Evolutionary conservation across 2,329 filamentous ascomycete genomes (phyloP).

Genomic region (Pseudonectria buxi): DNA sequence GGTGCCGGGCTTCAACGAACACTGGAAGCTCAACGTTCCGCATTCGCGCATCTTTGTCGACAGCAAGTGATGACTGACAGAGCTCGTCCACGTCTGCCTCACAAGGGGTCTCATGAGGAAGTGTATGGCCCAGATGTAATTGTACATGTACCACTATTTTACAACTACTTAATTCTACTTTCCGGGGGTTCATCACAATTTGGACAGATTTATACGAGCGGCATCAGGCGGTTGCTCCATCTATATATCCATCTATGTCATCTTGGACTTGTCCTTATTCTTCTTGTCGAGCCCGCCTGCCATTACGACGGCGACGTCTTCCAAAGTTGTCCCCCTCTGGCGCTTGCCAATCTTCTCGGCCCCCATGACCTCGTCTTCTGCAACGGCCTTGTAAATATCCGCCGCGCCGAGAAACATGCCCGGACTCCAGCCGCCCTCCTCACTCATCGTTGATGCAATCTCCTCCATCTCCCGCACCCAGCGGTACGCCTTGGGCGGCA

Average conservation of each 20-base stretch:
- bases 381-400: slow-evolving; percentile 53
- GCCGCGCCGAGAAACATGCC: slow-evolving; percentile 54
- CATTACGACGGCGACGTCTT: slow-evolving; percentile 48
- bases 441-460: slow-evolving; percentile 59
- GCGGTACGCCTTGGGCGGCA: slow-evolving; percentile 69
- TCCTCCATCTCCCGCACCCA: slow-evolving; percentile 76
- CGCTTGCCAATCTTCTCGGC: slow-evolving; percentile 51
- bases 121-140: no score
- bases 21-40: slow-evolving; percentile 30
- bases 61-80: background rate
- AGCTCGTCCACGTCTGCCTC: no score
- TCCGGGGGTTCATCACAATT: no score
- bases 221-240: no score
- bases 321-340: slow-evolving; percentile 47
- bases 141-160: no score
- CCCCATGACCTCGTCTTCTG: slow-evolving; percentile 54
- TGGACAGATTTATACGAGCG: no score
- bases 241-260: background rate
- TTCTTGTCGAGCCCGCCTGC: slow-evolving; percentile 41
- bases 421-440: slow-evolving; percentile 55
- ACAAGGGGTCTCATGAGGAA: no score
- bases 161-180: no score
- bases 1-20: slow-evolving; percentile 21
- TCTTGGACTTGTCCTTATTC: slow-evolving; percentile 23
- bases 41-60: slow-evolving; percentile 25